phyloP scores from a whole-genome alignment of 1,139 yeast genomes.

The Blastobotrys arbuscula region DNA sequence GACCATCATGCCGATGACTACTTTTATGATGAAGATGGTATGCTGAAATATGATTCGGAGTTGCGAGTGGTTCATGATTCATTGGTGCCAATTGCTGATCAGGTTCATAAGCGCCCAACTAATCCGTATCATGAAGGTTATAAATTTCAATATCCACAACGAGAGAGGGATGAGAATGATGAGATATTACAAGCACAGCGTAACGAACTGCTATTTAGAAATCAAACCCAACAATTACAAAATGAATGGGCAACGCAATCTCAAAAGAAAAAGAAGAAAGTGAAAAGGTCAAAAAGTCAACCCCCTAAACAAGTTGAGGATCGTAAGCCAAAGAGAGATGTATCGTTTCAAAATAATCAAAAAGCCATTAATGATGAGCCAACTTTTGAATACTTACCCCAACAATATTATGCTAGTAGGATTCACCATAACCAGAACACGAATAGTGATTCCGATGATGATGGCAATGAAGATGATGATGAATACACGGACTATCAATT shows the following conservation, averaged over 20 bases:
- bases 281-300: not conserved
- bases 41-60: constrained; percentile 23
- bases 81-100: constrained; percentile 17
- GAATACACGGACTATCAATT: not conserved
- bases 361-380: not conserved
- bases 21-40: constrained; percentile 21
- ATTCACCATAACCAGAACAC: not conserved
- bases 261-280: not conserved
- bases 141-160: constrained; percentile 5
- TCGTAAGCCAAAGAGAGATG: not conserved
- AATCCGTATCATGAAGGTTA: constrained; percentile 1
- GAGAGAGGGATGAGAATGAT: constrained; percentile 5
- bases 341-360: not conserved
- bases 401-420: constrained; percentile 2
- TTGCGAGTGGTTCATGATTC: constrained; percentile 25
- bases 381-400: constrained; percentile 9
- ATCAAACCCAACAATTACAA: constrained; percentile 14
- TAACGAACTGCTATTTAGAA: constrained; percentile 12
- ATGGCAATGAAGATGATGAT: not conserved
- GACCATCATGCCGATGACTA: constrained; percentile 16
- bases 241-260: constrained; percentile 12
- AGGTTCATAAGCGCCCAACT: not conserved
- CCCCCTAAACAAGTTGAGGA: constrained; percentile 2
- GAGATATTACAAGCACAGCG: constrained; percentile 12
- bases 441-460: not conserved